phyloP scores from a whole-genome alignment of 2,329 filamentous ascomycete species.

The Ophiostoma montium region DNA sequence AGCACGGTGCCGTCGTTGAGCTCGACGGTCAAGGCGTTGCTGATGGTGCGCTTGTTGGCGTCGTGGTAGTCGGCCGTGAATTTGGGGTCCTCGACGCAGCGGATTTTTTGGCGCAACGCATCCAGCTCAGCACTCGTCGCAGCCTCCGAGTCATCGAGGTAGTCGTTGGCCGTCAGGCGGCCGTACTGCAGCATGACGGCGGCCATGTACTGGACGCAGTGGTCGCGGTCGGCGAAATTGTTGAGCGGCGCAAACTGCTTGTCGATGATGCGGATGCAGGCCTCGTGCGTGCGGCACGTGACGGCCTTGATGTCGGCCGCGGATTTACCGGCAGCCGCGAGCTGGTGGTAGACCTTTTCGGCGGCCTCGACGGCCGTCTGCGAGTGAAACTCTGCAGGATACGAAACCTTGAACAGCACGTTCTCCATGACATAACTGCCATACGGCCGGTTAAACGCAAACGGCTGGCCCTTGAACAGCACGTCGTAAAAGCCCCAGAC shows the following conservation, averaged over 20 bases:
- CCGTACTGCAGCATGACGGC: slow-evolving; percentile 91
- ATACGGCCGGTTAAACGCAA: slow-evolving; percentile 90
- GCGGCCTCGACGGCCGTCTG: slow-evolving; percentile 96
- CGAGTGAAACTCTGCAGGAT: slow-evolving; percentile 82
- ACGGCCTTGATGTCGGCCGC: slow-evolving; percentile 88
- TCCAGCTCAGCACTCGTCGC: slow-evolving; percentile 83
- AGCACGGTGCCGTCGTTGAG: slow-evolving; percentile 88
- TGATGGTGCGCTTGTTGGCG: slow-evolving; percentile 84
- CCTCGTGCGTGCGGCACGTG: slow-evolving; percentile 93
- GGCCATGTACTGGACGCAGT: slow-evolving; percentile 99
- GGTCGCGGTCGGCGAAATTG: slow-evolving; percentile 98
- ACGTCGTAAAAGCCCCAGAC: slow-evolving; percentile 99
- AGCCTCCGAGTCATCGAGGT: slow-evolving; percentile 83
- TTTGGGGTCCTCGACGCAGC: slow-evolving; percentile 88
- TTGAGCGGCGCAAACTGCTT: slow-evolving; percentile 87
- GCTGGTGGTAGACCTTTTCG: slow-evolving; percentile 70
- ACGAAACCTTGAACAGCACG: slow-evolving; percentile 96
- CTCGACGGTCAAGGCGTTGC: slow-evolving; percentile 89
- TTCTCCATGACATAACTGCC: slow-evolving; percentile 99
- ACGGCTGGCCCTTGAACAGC: slow-evolving; percentile 89
- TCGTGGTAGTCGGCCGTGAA: slow-evolving; percentile 96
- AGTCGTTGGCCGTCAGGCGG: slow-evolving; percentile 85
- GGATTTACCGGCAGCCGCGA: slow-evolving; percentile 75
- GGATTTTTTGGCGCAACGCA: slow-evolving; percentile 82
- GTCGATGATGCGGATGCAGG: slow-evolving; percentile 97